These are phyloP conservation scores for Fraxinus velutina DNA, from an alignment of 305 asterid genomes.

Conservation along the genomic window DNA sequence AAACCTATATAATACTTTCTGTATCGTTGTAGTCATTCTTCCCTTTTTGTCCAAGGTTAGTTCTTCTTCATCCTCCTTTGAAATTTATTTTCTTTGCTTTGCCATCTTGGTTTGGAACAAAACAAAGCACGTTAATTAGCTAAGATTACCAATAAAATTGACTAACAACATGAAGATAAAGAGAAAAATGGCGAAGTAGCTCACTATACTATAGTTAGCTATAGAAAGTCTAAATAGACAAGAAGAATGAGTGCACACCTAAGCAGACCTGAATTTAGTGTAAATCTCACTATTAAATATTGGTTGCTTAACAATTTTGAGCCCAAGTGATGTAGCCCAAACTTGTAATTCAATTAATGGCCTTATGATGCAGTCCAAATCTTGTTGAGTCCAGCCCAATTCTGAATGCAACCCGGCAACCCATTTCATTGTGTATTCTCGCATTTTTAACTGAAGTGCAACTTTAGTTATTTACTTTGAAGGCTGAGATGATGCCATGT, in stretches of 20 bases:
- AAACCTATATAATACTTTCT: background rate
- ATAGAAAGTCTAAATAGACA: background rate
- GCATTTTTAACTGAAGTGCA: no score
- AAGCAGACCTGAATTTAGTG: no score
- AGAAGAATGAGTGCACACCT: background rate
- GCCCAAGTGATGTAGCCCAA: no score
- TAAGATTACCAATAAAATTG: background rate
- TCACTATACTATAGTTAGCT: background rate
- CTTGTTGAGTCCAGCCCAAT: no score
- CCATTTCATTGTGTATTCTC: no score
- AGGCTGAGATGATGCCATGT: no score
- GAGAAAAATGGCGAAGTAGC: background rate
- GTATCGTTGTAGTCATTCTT: background rate
- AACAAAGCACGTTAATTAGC: background rate
- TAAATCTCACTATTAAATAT: no score
- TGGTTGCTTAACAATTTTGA: no score
- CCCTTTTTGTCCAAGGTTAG: background rate
- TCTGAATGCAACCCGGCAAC: no score
- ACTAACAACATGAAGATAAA: background rate
- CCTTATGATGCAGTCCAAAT: no score
- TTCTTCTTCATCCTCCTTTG: background rate
- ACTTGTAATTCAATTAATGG: no score
- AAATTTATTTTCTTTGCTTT: background rate
- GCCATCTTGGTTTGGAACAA: background rate
- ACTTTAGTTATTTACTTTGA: no score